Evolutionary conservation across 148 eudicot species (phyloP).

Genomic region (Chenopodium formosanum): DNA sequence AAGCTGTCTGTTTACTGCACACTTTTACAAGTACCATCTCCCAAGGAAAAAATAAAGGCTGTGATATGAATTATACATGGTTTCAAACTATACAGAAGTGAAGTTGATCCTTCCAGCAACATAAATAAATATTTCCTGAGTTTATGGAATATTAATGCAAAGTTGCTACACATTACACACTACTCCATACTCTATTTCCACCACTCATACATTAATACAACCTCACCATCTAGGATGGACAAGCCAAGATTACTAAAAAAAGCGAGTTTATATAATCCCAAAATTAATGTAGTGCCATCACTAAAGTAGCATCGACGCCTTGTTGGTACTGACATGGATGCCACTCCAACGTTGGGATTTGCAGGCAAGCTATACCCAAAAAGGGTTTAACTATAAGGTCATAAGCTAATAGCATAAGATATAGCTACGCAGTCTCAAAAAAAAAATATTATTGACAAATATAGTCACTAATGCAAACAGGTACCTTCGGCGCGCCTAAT

Average conservation of each 20-base stretch:
- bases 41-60: too few species aligned
- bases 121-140: neutral
- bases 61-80: neutral
- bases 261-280: neutral
- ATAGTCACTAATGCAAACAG: neutral
- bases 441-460: neutral
- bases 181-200: neutral
- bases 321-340: neutral
- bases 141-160: neutral
- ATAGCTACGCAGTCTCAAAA: neutral
- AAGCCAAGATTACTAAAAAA: neutral
- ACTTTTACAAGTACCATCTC: too few species aligned
- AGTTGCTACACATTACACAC: neutral
- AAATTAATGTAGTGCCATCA: neutral
- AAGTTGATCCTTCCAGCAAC: neutral
- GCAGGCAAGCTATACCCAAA: neutral
- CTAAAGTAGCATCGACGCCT: too few species aligned
- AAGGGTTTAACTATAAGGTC: neutral
- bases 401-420: neutral
- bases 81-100: neutral
- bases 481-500: conserved; percentile 95
- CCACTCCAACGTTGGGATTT: neutral
- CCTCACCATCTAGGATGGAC: neutral
- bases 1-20: too few species aligned
- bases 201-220: neutral